phyloP scores from a whole-genome alignment of 495 filamentous ascomycete species.

The Chaetomium cochliodes region DNA sequence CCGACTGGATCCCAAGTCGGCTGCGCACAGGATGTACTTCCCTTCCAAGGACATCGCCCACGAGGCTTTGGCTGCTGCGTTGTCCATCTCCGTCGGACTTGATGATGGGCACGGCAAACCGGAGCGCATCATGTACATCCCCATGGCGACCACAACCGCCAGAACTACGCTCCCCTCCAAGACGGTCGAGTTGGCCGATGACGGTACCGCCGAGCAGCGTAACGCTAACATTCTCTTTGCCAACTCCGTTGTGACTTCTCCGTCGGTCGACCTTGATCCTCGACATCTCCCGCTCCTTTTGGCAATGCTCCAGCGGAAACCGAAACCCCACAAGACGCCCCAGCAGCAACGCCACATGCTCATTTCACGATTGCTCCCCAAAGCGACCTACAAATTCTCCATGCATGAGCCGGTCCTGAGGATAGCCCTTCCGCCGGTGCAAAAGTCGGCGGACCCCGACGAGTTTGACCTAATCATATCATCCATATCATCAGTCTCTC shows the following conservation, averaged over 20 bases:
- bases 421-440: conserved; percentile 71
- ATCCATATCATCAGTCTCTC: conserved; percentile 83
- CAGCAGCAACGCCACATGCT: conserved; percentile 58
- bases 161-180: conserved; percentile 95
- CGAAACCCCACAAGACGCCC: conserved; percentile 50
- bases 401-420: conserved; percentile 93
- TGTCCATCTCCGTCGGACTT: conserved; percentile 86
- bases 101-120: conserved; percentile 83
- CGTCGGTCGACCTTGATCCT: conserved; percentile 92
- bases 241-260: conserved; percentile 93
- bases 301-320: conserved; percentile 63
- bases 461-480: conserved; percentile 95
- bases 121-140: conserved; percentile 87
- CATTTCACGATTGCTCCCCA: conserved; percentile 88
- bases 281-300: conserved; percentile 84
- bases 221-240: conserved; percentile 97
- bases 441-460: conserved; percentile 61
- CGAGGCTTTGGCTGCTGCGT: conserved; percentile 87
- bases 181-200: conserved; percentile 75
- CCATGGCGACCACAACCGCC: conserved; percentile 95
- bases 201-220: conserved; percentile 73
- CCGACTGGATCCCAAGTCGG: conserved; percentile 87
- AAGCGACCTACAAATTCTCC: conserved; percentile 91
- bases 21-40: conserved; percentile 99
- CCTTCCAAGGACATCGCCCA: conserved; percentile 89